These are phyloP conservation scores for Nemania sp. DNA, from an alignment of 2,329 filamentous ascomycete genomes.

Conservation along the genomic window DNA sequence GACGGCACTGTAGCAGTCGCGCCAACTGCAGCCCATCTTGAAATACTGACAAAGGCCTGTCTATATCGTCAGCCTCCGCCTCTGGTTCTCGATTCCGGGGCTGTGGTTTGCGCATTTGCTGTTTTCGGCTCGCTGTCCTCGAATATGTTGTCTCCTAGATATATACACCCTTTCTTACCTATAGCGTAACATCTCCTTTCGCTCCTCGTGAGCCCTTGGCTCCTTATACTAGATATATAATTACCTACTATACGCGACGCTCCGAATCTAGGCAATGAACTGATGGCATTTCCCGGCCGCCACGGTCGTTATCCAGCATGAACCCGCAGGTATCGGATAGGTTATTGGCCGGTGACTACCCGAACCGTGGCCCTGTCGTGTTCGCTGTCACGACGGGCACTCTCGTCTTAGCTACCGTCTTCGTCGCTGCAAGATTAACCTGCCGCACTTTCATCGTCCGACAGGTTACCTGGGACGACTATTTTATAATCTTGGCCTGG, in stretches of 20 bases:
- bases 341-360: slow-evolving; percentile 37
- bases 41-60: slow-evolving; percentile 26
- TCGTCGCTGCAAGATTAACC: slow-evolving; percentile 79
- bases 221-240: not conserved
- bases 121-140: slow-evolving; percentile 18
- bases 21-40: slow-evolving; percentile 24
- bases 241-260: slow-evolving; percentile 17
- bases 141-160: slow-evolving; percentile 36
- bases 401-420: slow-evolving; percentile 76
- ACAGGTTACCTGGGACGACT: slow-evolving; percentile 80
- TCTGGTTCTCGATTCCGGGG: slow-evolving; percentile 20
- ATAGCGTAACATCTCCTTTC: slow-evolving; percentile 25
- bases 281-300: slow-evolving; percentile 44
- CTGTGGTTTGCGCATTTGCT: slow-evolving; percentile 6
- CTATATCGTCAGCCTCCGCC: slow-evolving; percentile 10
- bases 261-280: slow-evolving; percentile 39
- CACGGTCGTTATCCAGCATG: slow-evolving; percentile 45
- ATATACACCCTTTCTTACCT: slow-evolving; percentile 17
- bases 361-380: slow-evolving; percentile 69
- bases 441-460: slow-evolving; percentile 80
- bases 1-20: slow-evolving; percentile 8
- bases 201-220: slow-evolving; percentile 26
- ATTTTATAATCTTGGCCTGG: slow-evolving; percentile 85
- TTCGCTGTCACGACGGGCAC: slow-evolving; percentile 78
- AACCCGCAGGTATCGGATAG: slow-evolving; percentile 35